phyloP scores from a whole-genome alignment of 2,329 filamentous ascomycete genomes.

The Colletotrichum kahawae region DNA sequence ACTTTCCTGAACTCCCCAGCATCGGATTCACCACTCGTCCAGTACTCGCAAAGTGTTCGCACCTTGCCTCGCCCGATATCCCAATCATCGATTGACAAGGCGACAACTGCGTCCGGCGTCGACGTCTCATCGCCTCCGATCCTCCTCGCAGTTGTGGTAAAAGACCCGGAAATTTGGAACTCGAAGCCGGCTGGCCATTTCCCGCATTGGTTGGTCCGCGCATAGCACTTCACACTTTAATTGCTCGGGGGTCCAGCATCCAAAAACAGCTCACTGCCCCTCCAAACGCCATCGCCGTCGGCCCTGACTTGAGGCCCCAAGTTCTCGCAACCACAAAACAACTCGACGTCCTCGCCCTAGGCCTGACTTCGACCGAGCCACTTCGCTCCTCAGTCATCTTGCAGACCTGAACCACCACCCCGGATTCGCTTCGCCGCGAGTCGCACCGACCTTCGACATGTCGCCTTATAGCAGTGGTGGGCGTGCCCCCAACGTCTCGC shows the following conservation, averaged over 20 bases:
- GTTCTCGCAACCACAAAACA: slow-evolving; percentile 12
- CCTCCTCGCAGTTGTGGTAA: background rate
- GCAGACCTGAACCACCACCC: background rate
- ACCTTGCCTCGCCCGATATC: background rate
- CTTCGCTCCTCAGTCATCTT: background rate
- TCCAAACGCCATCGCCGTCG: slow-evolving; percentile 12
- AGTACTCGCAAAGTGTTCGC: background rate
- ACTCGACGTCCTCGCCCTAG: slow-evolving; percentile 11
- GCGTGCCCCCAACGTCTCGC: slow-evolving; percentile 84
- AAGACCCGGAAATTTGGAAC: background rate
- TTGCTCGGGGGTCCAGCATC: background rate
- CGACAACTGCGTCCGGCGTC: background rate
- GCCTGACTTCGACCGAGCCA: background rate
- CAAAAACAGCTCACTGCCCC: slow-evolving; percentile 8
- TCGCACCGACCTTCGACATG: slow-evolving; percentile 50
- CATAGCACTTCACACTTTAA: background rate
- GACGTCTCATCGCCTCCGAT: background rate
- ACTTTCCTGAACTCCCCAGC: slow-evolving; percentile 15
- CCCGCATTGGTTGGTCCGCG: background rate
- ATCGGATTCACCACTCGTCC: background rate
- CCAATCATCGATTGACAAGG: background rate
- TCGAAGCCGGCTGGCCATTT: background rate
- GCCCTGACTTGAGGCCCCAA: background rate
- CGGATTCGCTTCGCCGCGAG: background rate
- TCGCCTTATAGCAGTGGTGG: slow-evolving; percentile 73